These are phyloP conservation scores for Chamaecyparis obtusa DNA, from an alignment of 75 land plant genomes.

Conservation along the genomic window DNA sequence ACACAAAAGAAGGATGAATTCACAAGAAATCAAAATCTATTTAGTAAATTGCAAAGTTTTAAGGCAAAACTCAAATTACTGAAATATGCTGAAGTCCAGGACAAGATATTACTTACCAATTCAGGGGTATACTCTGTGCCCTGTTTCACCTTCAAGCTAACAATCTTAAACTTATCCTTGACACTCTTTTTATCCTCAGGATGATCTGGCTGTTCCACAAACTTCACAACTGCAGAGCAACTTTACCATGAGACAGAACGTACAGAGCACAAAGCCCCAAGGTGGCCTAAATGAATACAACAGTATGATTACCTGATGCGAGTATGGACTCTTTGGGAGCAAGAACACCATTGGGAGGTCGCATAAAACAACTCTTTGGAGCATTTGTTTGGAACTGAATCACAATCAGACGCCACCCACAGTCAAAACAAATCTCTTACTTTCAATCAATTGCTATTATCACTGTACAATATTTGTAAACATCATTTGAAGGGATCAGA, in stretches of 20 bases:
- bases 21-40: neutral
- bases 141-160: conserved; percentile 86
- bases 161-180: conserved; percentile 94
- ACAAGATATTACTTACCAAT: conserved; percentile 53
- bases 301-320: conserved; percentile 26
- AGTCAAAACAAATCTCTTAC: neutral
- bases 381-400: conserved; percentile 53
- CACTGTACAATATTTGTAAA: neutral
- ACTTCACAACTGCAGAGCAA: conserved; percentile 41
- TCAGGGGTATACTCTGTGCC: conserved; percentile 85
- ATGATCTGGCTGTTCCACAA: conserved; percentile 39
- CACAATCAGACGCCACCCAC: neutral
- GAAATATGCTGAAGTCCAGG: neutral
- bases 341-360: conserved; percentile 49
- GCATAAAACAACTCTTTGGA: conserved; percentile 59
- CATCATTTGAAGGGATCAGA: neutral
- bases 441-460: neutral
- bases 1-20: neutral
- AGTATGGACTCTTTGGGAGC: conserved; percentile 36
- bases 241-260: neutral
- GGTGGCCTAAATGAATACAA: neutral
- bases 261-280: neutral
- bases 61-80: neutral
- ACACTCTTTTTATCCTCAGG: conserved; percentile 29
- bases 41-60: neutral